Base-by-base conservation (phyloP, 2,329 filamentous ascomycete genomes). In the Stylonectria norvegica region DNA sequence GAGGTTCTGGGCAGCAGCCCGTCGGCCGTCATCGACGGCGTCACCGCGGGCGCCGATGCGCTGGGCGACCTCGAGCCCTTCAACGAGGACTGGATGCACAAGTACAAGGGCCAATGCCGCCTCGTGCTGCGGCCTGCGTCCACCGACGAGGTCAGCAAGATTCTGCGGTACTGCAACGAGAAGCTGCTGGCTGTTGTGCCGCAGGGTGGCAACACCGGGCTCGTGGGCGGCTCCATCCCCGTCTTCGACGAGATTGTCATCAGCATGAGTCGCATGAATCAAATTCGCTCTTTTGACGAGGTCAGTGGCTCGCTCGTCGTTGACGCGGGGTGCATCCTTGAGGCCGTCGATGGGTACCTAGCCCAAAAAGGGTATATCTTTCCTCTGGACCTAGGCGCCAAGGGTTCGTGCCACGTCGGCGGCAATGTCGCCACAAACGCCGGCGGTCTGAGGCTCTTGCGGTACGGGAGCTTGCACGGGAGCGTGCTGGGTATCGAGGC, bases 31-130 rank as follows among this genome's bases (percentile, higher is more conserved):
- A 79, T 97, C 46, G 90, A 96, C 61, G 88, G 88, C 36, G 76
- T 95, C 39, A 87, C 81, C 4, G 49, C 48, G 18, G 81, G 89
- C 65, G 81, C 67, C 19, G 63, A 81, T 11, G 44, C 48, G 19
- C 81, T 90, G 64, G 81, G 69, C 20, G 93, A 97, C 61, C 76
- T 97, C 50, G 88, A 93, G 62, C 79, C 86, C 6, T 98, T 89
- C 76, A 98, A 98, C 67, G 81, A 83, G 61, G 93, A 98, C 69
- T 98, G 94, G 93, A 96, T 98, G 90, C 84, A 87, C 67, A 98
- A 98, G 70, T 98, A 95, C 71, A 83, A 87, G 46, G 94, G 93
- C 20, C 89, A 96, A 66, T 82, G 87, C 46, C 81, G 83, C 59
- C 72, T 98, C 18, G 89, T 97, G 4, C 70, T 98, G 48, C 94